These are phyloP conservation scores for Afroboletus lepidellus DNA, from an alignment of 1,284 basidiomycete species.

Conservation along the genomic window DNA sequence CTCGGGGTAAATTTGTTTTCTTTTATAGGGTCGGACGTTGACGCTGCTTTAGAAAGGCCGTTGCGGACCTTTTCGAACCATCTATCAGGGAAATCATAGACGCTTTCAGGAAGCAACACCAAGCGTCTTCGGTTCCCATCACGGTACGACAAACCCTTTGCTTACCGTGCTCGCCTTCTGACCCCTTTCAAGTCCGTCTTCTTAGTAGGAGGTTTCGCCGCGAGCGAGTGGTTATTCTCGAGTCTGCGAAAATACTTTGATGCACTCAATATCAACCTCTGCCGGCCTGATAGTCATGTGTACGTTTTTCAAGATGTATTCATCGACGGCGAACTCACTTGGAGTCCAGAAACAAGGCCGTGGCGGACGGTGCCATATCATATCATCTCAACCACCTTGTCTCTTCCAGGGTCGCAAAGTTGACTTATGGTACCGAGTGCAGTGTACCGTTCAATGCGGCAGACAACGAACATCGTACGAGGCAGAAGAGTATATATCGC, in stretches of 20 bases:
- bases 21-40: not conserved
- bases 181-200: slow-evolving; percentile 31
- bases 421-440: slow-evolving; percentile 43
- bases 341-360: slow-evolving; percentile 49
- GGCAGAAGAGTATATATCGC: slow-evolving; percentile 21
- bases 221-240: slow-evolving; percentile 48
- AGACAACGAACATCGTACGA: slow-evolving; percentile 37
- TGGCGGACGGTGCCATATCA: slow-evolving; percentile 54
- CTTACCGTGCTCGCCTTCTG: not conserved
- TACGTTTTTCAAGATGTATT: slow-evolving; percentile 23
- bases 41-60: slow-evolving; percentile 32
- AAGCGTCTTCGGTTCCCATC: slow-evolving; percentile 33
- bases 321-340: slow-evolving; percentile 7
- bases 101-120: slow-evolving; percentile 38
- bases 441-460: slow-evolving; percentile 27
- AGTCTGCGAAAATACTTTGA: slow-evolving; percentile 37
- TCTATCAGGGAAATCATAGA: slow-evolving; percentile 43
- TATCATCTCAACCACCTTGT: slow-evolving; percentile 53
- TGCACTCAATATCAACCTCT: slow-evolving; percentile 29
- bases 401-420: slow-evolving; percentile 43
- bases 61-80: slow-evolving; percentile 47
- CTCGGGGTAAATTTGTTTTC: slow-evolving; percentile 34
- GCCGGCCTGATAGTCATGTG: slow-evolving; percentile 41
- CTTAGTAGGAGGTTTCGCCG: slow-evolving; percentile 49
- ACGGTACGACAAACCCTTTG: slow-evolving; percentile 25